Evolutionary conservation across 2,329 filamentous ascomycete genomes (phyloP), one percentile per base, ranked within the genome.

Genomic region (Penicillium sp.): DNA sequence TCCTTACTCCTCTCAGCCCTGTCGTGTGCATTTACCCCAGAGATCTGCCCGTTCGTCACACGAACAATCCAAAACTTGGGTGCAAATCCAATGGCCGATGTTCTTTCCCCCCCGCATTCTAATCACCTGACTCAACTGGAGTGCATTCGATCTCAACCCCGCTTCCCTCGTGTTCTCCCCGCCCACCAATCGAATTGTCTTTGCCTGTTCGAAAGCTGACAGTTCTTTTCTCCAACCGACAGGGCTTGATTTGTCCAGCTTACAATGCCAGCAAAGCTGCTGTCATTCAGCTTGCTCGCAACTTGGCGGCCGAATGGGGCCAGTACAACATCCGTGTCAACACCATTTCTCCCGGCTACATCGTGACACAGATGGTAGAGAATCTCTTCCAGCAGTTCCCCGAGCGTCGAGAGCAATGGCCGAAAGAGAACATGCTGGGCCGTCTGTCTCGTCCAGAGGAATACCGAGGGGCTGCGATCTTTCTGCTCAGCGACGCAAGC

Each of bases 381-480:
- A 62, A 67, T 33, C 56, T 73, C 28, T 72, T 72, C 45, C 38
- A 64, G 9, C 76, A 83, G 44, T 95, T 86, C 86, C 82, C 86
- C 4, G 83, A 79, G 57, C 84, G 90, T 65, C 93, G 91, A 66
- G 90, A 64, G 7, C 78, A 83, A 51, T 95, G 90, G 90, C 81
- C 86, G 12, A 84, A 78, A 59, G 84, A 91, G 69, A 95, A 94
- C 69, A 93, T 95, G 88, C 75, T 95, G 45, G 82, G 79, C 27
- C 77, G 82, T 32, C 73, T 89, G 50, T 86, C 83, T 61, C 71
- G 69, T 24, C 84, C 85, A 0, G 74, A 82, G 42, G 85, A 90
- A 66, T 88, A 86, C 66, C 79, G 84, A 42, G 84, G 73, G 5
- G 72, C 72, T 1, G 71, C 72, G 1, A 67, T 76, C 34, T 76